Percentiles rank a stretch among this genome's conserved stretches.
Evolutionary conservation across 139 green algal genomes (phyloP).

Genomic region (Mychonastes homosphaera): DNA sequence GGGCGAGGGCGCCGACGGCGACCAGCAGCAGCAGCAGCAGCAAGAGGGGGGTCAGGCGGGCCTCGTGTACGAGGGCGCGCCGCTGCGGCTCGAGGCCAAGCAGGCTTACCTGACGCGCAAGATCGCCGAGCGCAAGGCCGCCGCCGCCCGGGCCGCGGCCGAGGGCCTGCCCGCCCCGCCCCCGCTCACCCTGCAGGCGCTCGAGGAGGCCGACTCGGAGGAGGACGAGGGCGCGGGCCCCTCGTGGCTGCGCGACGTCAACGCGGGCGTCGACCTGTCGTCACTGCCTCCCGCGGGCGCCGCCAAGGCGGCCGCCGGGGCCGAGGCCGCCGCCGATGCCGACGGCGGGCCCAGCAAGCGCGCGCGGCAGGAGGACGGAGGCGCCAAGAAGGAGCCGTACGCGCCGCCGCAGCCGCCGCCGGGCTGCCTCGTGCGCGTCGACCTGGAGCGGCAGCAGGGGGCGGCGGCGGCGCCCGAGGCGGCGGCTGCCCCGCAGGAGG

Average conservation of each 20-base stretch:
- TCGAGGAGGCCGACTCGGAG: slow-evolving; percentile 15
- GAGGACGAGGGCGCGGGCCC: background rate
- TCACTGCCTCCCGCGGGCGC: no score
- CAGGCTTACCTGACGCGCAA: slow-evolving; percentile 50
- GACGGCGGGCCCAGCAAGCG: no score
- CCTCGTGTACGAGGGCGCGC: slow-evolving; percentile 56
- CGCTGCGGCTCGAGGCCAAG: slow-evolving; percentile 54
- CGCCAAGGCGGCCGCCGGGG: no score
- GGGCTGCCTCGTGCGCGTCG: no score
- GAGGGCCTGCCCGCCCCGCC: background rate
- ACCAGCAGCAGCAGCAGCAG: no score
- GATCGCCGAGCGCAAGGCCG: slow-evolving; percentile 39
- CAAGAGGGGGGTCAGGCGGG: no score
- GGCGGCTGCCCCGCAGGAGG: background rate
- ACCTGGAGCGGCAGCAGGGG: background rate
- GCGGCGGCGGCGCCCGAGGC: slow-evolving; percentile 1
- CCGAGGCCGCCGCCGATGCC: no score
- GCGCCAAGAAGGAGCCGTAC: no score
- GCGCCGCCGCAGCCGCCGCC: no score
- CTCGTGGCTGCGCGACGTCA: slow-evolving; percentile 15
- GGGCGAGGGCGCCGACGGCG: no score
- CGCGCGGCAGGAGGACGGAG: no score
- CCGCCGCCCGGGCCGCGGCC: background rate
- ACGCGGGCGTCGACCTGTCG: slow-evolving; percentile 2
- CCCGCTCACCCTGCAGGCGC: slow-evolving; percentile 7